Base-by-base conservation (phyloP, 768 basidiomycete species). In the Pisolithus tinctorius region DNA sequence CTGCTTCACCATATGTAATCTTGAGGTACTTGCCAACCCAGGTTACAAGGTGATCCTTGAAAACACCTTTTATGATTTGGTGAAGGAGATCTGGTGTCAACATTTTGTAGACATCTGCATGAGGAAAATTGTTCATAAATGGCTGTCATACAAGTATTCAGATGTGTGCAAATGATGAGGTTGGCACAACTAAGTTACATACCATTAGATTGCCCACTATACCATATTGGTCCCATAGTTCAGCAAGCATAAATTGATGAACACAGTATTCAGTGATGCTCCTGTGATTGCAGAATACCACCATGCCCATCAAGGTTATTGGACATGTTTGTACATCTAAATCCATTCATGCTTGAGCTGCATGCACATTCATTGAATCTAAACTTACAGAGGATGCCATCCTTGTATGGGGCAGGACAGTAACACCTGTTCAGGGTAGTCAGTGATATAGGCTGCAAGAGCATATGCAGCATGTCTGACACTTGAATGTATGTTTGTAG, bases 391-490 rank as follows among this genome's bases (percentile, higher is more conserved):
- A 11, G 31, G 31, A 11, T 9, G 11, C 31, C 31, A 74, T 1
- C 60, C 61, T 45, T 67, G 66, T 1, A 73, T 62, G 38, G 70
- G 56, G 31, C 69, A 61, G 2, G 66, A 58, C 0, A 72, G 50
- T 2, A 66, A 47, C 2, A 54, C 62, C 51, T 74, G 73, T 48
- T 75, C 71, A 0, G 69, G 72, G 45, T 75, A 74, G 49, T 75
- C 68, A 0, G 69, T 70, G 53, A 75, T 73, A 37, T 70, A 71
- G 1, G 68, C 62, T 1, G 66, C 68, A 5, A 75, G 49, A 1
- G 60, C 62, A 56, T 65, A 74, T 8, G 71, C 60, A 4, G 50
- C 63, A 5, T 57, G 43, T 1, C 58, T 57, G 46, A 52, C 17
- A 14, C 2, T 13, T 4, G 17, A 38, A 6, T 6, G 17, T 17